Base-by-base conservation (phyloP, 1,284 basidiomycete species). In the Ceratobasidium sp. region DNA sequence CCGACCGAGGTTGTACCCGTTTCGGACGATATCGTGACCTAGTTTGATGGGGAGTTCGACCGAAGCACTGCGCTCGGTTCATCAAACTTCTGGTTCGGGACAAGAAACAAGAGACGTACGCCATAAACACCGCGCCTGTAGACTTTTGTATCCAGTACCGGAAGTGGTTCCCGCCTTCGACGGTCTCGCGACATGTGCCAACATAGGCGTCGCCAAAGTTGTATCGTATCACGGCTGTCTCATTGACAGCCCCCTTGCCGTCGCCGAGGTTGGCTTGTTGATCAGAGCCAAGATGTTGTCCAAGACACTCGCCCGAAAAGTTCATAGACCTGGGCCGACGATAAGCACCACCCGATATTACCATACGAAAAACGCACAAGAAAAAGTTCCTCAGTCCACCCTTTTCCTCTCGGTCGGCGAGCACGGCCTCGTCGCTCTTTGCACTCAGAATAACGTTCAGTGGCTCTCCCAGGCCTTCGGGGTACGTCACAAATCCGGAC, bases 111-210 rank as follows among this genome's bases (percentile, higher is more conserved):
- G 28, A 28, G 16, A 75, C 78, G 71, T 69, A 77, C 57, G 93
- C 95, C 82, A 97, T 83, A 79, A 98, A 98, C 72, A 92, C 85
- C 6, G 95, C 94, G 32, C 90, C 87, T 73, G 89, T 90, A 23
- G 76, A 65, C 73, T 92, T 84, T 80, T 97, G 95, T 0, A 85
- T 80, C 92, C 93, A 98, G 80, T 96, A 96, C 30, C 96, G 87
- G 79, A 96, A 89, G 79, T 98, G 96, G 77, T 92, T 88, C 4
- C 96, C 96, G 12, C 96, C 96, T 74, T 92, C 78, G 60, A 97
- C 86, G 1, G 93, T 92, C 81, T 98, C 94, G 76, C 85, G 83
- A 79, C 94, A 95, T 1, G 93, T 88, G 0, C 94, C 94, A 18
- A 94, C 80, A 70, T 88, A 82, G 3, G 88, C 86, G 77, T 96